These are phyloP conservation scores for Cutaneotrichosporon arboriforme DNA, from an alignment of 1,284 basidiomycete species.

Conservation along the genomic window DNA sequence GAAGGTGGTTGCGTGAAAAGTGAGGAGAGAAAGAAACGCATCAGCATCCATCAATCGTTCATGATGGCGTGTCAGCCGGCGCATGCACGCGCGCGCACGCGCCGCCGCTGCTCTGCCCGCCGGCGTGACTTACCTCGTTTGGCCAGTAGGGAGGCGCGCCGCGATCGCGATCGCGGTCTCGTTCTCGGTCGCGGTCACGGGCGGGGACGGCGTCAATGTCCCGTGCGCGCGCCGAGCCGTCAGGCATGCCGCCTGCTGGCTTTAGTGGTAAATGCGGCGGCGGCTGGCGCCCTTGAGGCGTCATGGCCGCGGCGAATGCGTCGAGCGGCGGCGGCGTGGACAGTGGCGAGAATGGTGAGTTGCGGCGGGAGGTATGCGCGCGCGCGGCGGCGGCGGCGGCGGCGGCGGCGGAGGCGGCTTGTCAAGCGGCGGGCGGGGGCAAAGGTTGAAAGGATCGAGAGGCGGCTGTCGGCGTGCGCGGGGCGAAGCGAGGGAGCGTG, in stretches of 20 bases:
- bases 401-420: too few relatives aligned
- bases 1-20: too few relatives aligned
- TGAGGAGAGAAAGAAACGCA: background rate
- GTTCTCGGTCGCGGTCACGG: constrained; percentile 6
- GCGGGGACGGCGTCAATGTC: constrained; percentile 22
- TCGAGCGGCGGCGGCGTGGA: background rate
- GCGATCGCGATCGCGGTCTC: constrained; percentile 7
- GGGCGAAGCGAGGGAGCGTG: background rate
- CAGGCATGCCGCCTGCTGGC: constrained; percentile 15
- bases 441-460: too few relatives aligned
- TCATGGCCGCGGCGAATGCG: constrained; percentile 12
- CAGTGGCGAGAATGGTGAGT: background rate
- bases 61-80: background rate
- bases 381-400: background rate
- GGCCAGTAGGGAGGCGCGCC: background rate
- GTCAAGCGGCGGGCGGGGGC: too few relatives aligned
- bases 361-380: background rate
- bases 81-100: background rate
- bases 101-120: too few relatives aligned
- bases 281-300: constrained; percentile 22
- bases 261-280: constrained; percentile 20
- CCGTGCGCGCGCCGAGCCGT: constrained; percentile 12
- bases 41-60: background rate
- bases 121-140: background rate
- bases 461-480: background rate